Evolutionary conservation across 2,329 filamentous ascomycete genomes (phyloP).

Genomic region (Falciphora oryzae): DNA sequence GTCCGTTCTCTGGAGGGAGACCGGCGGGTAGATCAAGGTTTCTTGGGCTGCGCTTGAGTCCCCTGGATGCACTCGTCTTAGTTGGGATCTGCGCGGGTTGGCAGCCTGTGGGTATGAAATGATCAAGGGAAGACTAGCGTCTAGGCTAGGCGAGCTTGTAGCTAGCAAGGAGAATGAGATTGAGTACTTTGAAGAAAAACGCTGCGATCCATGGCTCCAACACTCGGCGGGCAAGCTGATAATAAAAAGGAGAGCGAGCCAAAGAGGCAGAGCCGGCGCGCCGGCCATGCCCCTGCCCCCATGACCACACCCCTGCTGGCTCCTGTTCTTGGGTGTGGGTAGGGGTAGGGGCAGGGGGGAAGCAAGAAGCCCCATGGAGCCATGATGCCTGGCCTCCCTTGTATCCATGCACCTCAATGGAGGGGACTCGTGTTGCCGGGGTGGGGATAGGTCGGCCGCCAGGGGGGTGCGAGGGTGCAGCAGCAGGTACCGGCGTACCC

Average conservation of each 20-base stretch:
- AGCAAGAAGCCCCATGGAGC: not conserved
- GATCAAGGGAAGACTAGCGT: slow-evolving; percentile 1
- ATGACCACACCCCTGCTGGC: not conserved
- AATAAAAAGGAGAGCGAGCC: not conserved
- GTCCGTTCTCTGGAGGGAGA: not conserved
- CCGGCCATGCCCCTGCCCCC: not conserved
- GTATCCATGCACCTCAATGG: not conserved
- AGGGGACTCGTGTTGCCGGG: slow-evolving; percentile 4
- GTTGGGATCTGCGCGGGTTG: not conserved
- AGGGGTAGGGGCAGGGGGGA: not conserved
- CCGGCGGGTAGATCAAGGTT: slow-evolving; percentile 3
- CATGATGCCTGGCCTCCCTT: not conserved
- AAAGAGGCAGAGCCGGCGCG: not conserved
- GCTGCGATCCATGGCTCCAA: not conserved
- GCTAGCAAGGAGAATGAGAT: not conserved
- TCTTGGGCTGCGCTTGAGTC: not conserved
- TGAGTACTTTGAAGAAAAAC: not conserved
- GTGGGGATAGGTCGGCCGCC: not conserved
- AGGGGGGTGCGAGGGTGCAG: not conserved
- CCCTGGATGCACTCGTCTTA: not conserved
- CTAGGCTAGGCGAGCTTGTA: not conserved
- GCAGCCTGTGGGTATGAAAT: not conserved
- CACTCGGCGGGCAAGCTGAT: not conserved
- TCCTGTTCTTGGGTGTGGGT: not conserved
- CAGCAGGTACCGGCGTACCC: not conserved